These are phyloP conservation scores for Pseudogymnoascus sp. DNA, from an alignment of 2,329 filamentous ascomycete species.

Conservation along the genomic window DNA sequence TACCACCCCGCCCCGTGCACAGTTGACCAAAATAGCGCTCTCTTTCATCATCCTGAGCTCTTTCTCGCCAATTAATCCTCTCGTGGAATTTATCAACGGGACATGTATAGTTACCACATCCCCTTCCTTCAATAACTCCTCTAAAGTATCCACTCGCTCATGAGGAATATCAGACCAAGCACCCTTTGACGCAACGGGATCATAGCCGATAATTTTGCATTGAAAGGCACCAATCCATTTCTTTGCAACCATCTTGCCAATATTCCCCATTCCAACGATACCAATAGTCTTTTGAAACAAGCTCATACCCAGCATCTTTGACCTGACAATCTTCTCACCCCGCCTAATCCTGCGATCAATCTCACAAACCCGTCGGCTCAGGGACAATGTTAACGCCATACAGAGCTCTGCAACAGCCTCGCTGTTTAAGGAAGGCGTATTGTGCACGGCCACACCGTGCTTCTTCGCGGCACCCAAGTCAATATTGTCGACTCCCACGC, in stretches of 20 bases:
- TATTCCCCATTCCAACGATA: slow-evolving; percentile 33
- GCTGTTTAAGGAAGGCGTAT: slow-evolving; percentile 32
- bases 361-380: no score
- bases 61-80: slow-evolving; percentile 25
- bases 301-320: slow-evolving; percentile 23
- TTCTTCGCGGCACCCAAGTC: slow-evolving; percentile 30
- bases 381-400: slow-evolving; percentile 23
- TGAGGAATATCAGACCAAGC: slow-evolving; percentile 24
- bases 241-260: slow-evolving; percentile 28
- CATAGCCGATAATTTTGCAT: slow-evolving; percentile 28
- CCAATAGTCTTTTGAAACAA: slow-evolving; percentile 30
- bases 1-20: slow-evolving; percentile 29
- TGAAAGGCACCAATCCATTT: slow-evolving; percentile 30
- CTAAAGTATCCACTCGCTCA: slow-evolving; percentile 22
- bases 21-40: slow-evolving; percentile 28
- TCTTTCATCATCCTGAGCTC: slow-evolving; percentile 26
- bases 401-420: slow-evolving; percentile 30
- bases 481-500: slow-evolving; percentile 32
- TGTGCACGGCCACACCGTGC: slow-evolving; percentile 30
- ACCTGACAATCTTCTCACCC: slow-evolving; percentile 9
- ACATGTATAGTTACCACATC: slow-evolving; percentile 29
- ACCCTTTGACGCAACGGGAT: slow-evolving; percentile 26
- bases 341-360: slow-evolving; percentile 27
- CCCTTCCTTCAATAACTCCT: slow-evolving; percentile 26
- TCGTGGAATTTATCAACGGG: slow-evolving; percentile 21